Evolutionary conservation across 1,139 yeast genomes (phyloP).

Genomic region (Kodamaea suecica): DNA sequence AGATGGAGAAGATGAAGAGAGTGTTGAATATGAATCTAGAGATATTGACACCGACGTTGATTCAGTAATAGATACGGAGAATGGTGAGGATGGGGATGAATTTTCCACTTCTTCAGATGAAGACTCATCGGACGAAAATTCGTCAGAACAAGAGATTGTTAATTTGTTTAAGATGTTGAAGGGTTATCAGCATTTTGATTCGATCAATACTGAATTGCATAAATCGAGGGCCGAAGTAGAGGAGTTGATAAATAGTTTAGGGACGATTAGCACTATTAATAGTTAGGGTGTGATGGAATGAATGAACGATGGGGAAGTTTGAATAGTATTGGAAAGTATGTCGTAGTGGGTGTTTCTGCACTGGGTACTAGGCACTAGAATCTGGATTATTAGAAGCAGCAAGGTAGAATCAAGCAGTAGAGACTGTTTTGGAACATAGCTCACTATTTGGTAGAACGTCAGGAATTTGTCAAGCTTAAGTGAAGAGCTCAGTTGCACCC

Average conservation of each 20-base stretch:
- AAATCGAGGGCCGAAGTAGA: conserved; percentile 57
- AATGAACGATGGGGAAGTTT: neutral
- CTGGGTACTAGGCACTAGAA: too few species aligned
- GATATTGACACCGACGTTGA: conserved; percentile 2
- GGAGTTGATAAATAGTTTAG: conserved; percentile 41
- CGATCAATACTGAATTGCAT: conserved; percentile 67
- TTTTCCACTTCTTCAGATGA: conserved; percentile 7
- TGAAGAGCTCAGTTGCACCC: too few species aligned
- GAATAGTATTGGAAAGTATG: too few species aligned
- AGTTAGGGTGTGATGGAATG: too few species aligned
- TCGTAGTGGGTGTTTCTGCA: too few species aligned
- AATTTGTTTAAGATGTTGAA: conserved; percentile 47
- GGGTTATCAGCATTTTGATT: conserved; percentile 64
- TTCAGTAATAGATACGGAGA: conserved; percentile 4
- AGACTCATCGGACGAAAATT: conserved; percentile 11
- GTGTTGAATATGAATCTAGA: conserved; percentile 1
- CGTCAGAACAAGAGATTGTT: conserved; percentile 31
- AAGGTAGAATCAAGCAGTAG: too few species aligned
- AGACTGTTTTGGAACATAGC: too few species aligned
- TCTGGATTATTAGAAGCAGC: too few species aligned
- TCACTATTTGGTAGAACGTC: too few species aligned
- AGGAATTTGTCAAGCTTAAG: too few species aligned
- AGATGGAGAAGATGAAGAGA: neutral
- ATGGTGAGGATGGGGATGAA: conserved; percentile 5
- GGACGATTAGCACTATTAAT: conserved; percentile 43